Evolutionary conservation across 2,329 filamentous ascomycete genomes (phyloP).

Genomic region (Macrophomina pseudophaseolina): DNA sequence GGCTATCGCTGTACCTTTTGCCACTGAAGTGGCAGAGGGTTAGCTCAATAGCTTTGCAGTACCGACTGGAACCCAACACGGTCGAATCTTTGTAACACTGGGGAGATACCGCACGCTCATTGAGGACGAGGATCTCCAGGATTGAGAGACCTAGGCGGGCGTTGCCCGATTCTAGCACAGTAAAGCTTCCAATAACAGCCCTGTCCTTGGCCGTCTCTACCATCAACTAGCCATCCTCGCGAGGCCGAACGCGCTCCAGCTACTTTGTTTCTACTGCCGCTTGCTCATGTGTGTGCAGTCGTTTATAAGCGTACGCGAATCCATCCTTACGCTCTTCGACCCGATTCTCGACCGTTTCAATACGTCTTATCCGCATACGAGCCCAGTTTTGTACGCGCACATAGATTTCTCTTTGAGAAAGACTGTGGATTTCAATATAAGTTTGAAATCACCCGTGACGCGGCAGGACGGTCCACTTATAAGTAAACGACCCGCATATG

Average conservation of each 20-base stretch:
- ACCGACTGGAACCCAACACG: no score
- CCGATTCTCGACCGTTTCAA: constrained; percentile 51
- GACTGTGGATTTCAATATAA: constrained; percentile 37
- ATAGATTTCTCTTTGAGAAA: constrained; percentile 67
- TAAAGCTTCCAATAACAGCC: constrained; percentile 77
- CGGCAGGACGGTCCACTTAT: no score
- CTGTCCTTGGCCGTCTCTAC: constrained; percentile 78
- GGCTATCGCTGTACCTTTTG: no score
- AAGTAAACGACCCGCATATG: no score
- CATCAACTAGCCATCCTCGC: constrained; percentile 86
- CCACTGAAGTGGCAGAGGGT: no score
- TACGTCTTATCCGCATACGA: constrained; percentile 51
- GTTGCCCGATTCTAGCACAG: constrained; percentile 85
- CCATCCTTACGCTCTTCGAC: constrained; percentile 70
- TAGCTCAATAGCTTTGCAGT: no score
- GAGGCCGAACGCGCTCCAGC: constrained; percentile 69
- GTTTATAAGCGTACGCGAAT: constrained; percentile 71
- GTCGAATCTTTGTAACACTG: no score
- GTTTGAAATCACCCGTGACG: no score
- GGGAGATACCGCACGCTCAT: constrained; percentile 96
- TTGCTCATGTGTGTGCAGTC: constrained; percentile 70
- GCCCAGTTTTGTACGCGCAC: constrained; percentile 65
- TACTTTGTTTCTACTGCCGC: constrained; percentile 75
- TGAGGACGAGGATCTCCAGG: constrained; percentile 77
- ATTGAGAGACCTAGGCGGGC: constrained; percentile 80